These are phyloP conservation scores for Ogataea nakhonphanomensis DNA, from an alignment of 805 yeast genomes.

Conservation along the genomic window DNA sequence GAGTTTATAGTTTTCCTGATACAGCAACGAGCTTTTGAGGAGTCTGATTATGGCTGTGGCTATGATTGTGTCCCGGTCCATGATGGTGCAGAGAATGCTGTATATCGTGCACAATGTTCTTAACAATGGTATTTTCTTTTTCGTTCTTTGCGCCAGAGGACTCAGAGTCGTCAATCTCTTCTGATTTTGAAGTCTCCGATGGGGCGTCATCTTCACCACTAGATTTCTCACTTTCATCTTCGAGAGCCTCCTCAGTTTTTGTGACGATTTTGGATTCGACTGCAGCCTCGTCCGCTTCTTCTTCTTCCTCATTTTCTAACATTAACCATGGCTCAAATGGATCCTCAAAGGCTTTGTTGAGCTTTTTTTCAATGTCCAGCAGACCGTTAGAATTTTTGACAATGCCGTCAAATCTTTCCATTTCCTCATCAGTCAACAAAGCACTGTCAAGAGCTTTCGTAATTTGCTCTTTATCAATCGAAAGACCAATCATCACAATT, in stretches of 20 bases:
- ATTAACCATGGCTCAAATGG: conserved; percentile 1
- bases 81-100: conserved; percentile 1
- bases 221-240: conserved; percentile 1
- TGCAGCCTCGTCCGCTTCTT: conserved; percentile 1
- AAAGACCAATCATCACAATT: conserved; percentile 1
- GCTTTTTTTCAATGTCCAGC: conserved; percentile 1
- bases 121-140: background rate
- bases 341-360: conserved; percentile 1
- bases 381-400: conserved; percentile 1
- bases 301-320: conserved; percentile 1
- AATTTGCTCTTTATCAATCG: conserved; percentile 1
- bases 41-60: conserved; percentile 1
- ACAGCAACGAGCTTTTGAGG: conserved; percentile 1
- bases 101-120: background rate
- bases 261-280: conserved; percentile 1
- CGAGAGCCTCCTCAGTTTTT: conserved; percentile 1
- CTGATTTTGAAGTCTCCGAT: conserved; percentile 1
- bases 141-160: conserved; percentile 1
- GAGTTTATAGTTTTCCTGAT: conserved; percentile 1
- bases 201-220: conserved; percentile 1
- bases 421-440: conserved; percentile 1
- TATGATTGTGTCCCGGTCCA: conserved; percentile 1
- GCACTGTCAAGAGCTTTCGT: conserved; percentile 1
- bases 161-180: conserved; percentile 1
- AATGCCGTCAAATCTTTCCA: conserved; percentile 1